Percentiles rank a stretch among this genome's conserved stretches.
phyloP scores from a whole-genome alignment of 768 basidiomycete species.

The Agaricus subrufescens region DNA sequence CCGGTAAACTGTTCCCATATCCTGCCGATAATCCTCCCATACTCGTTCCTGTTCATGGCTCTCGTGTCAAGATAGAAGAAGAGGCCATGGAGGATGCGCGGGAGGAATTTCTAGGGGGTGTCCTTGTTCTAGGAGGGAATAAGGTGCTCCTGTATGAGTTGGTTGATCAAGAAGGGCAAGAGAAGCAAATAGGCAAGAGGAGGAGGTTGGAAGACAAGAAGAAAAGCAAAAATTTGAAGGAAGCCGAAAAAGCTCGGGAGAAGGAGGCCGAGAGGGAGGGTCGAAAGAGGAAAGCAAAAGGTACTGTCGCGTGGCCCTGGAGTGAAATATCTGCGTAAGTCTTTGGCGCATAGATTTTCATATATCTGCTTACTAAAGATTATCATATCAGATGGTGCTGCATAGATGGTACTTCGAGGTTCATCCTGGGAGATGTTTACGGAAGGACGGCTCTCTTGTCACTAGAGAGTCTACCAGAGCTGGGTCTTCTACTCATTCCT shows the following conservation, averaged over 20 bases:
- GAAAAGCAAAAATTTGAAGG: slow-evolving; percentile 36
- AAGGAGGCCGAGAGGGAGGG: slow-evolving; percentile 55
- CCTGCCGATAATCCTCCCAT: slow-evolving; percentile 35
- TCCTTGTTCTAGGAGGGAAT: slow-evolving; percentile 66
- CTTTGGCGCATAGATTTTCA: not conserved
- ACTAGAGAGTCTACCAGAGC: slow-evolving; percentile 37
- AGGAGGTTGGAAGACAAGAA: slow-evolving; percentile 49
- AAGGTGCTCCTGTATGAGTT: slow-evolving; percentile 62
- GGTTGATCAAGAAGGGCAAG: slow-evolving; percentile 39
- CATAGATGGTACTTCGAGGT: slow-evolving; percentile 42
- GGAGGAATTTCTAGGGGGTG: slow-evolving; percentile 50
- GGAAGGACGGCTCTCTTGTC: slow-evolving; percentile 70
- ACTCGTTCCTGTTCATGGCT: slow-evolving; percentile 34
- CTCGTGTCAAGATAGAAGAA: not conserved
- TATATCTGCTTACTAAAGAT: not conserved
- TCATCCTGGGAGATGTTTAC: slow-evolving; percentile 65
- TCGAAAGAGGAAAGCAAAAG: slow-evolving; percentile 50
- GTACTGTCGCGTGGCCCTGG: slow-evolving; percentile 72
- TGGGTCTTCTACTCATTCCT: slow-evolving; percentile 50
- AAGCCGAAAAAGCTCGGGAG: slow-evolving; percentile 40
- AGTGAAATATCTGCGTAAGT: slow-evolving; percentile 65
- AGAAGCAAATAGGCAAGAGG: slow-evolving; percentile 51
- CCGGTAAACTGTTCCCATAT: slow-evolving; percentile 41
- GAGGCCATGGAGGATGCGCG: slow-evolving; percentile 23
- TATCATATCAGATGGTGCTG: slow-evolving; percentile 40